A percentile compares a stretch with the other conserved stretches of the same genome.
phyloP scores from a whole-genome alignment of 2,329 filamentous ascomycete genomes.

The Clonostachys byssicola region DNA sequence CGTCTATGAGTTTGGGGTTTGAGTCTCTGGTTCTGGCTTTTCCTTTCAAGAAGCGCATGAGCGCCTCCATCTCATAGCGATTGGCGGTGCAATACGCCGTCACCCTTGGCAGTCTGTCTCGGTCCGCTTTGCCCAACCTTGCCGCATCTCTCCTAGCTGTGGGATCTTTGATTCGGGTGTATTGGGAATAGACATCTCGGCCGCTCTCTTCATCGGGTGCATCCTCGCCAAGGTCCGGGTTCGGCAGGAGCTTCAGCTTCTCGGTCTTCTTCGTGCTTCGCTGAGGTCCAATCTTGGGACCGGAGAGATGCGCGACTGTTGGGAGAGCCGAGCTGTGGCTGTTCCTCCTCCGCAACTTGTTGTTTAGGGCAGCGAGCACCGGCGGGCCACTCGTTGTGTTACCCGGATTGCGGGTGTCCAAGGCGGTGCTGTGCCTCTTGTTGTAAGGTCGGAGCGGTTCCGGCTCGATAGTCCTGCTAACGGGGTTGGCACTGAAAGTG shows the following conservation, averaged over 20 bases:
- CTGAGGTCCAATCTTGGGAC: conserved; percentile 84
- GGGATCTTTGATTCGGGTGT: conserved; percentile 95
- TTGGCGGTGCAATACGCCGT: conserved; percentile 96
- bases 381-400: conserved; percentile 28
- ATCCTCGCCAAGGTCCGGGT: conserved; percentile 77
- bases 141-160: conserved; percentile 90
- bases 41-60: conserved; percentile 90
- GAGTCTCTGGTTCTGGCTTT: conserved; percentile 72
- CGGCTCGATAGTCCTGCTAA: conserved; percentile 56
- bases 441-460: conserved; percentile 19
- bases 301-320: conserved; percentile 25
- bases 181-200: conserved; percentile 94
- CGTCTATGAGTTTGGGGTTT: conserved; percentile 89
- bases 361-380: conserved; percentile 78
- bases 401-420: conserved; percentile 23
- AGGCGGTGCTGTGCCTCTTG: conserved; percentile 12
- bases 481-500: conserved; percentile 71
- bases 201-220: conserved; percentile 83
- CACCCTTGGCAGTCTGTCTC: conserved; percentile 80
- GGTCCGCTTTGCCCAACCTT: conserved; percentile 86
- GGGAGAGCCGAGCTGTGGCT: conserved; percentile 57
- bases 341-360: conserved; percentile 80
- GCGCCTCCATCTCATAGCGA: conserved; percentile 81
- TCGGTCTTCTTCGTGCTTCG: conserved; percentile 92
- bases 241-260: conserved; percentile 95